A percentile compares a stretch with the other conserved stretches of the same genome.
Conservation (phyloP, 202 grass and related monocot species). For the Hordeum pubiflorum region DNA sequence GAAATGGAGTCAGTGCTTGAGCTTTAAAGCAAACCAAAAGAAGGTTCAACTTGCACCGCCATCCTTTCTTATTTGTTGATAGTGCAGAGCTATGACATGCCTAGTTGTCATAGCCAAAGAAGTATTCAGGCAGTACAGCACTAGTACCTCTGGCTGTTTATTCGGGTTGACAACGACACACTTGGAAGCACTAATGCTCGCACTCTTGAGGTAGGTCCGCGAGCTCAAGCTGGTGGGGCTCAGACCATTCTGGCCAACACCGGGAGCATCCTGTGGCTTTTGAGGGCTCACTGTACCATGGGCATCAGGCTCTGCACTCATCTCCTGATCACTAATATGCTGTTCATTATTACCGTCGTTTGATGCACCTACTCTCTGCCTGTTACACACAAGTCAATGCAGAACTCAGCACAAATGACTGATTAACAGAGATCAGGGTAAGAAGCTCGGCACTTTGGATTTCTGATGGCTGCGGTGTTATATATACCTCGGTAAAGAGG, state of each 20-base stretch:
- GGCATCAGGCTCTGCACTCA: constrained; percentile 49
- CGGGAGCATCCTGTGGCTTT: constrained; percentile 34
- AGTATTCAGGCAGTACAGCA: not conserved
- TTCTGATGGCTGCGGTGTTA: not conserved
- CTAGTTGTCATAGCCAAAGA: not conserved
- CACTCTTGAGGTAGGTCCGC: constrained; percentile 73
- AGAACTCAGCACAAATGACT: constrained; percentile 23
- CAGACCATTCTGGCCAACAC: constrained; percentile 14
- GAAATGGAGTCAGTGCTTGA: constrained; percentile 1
- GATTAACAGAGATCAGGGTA: not conserved
- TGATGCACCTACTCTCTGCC: constrained; percentile 69
- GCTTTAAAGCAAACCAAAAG: not conserved
- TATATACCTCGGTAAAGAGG: constrained; percentile 82
- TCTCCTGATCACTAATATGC: constrained; percentile 53
- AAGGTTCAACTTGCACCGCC: not conserved
- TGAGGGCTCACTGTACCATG: constrained; percentile 52
- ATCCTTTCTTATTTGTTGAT: not conserved
- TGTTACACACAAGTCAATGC: constrained; percentile 30
- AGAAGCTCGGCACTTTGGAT: constrained; percentile 8
- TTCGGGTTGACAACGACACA: constrained; percentile 59
- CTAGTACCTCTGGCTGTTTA: constrained; percentile 51
- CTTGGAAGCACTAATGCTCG: constrained; percentile 92
- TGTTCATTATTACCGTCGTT: constrained; percentile 57
- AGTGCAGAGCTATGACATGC: not conserved
- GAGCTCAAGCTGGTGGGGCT: constrained; percentile 29